These are phyloP conservation scores for Panicum virgatum DNA, from an alignment of 202 grass and related monocot species.

Conservation along the genomic window DNA sequence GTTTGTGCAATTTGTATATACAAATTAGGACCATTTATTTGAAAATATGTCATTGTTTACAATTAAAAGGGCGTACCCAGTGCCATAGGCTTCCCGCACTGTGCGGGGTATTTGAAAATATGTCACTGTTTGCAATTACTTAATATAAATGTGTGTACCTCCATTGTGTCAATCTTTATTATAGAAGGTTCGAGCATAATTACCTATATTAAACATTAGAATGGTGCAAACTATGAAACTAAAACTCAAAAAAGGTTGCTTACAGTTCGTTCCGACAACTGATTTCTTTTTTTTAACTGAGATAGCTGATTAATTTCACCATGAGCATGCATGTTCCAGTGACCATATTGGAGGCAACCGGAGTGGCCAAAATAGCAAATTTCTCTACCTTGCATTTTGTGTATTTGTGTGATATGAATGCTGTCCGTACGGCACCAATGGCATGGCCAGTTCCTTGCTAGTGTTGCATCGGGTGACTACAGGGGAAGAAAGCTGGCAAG, in stretches of 20 bases:
- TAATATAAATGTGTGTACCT: not conserved
- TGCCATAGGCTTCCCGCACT: no score
- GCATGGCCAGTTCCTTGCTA: constrained; percentile 12
- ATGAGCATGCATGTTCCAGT: not conserved
- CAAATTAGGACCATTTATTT: no score
- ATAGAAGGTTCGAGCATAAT: not conserved
- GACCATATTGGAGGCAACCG: not conserved
- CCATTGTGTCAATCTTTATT: not conserved
- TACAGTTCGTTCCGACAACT: not conserved
- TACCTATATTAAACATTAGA: not conserved
- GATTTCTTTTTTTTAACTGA: no score
- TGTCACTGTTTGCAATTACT: not conserved
- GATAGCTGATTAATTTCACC: not conserved
- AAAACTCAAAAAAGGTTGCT: not conserved
- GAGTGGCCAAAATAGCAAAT: not conserved
- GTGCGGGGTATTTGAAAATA: no score
- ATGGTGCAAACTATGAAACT: not conserved
- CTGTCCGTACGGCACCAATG: constrained; percentile 31
- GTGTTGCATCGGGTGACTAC: constrained; percentile 37
- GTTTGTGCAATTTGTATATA: not conserved
- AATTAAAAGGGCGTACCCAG: no score
- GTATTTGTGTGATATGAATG: constrained; percentile 14
- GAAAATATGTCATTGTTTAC: no score
- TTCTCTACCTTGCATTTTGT: not conserved
- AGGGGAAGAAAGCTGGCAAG: not conserved